phyloP scores from a whole-genome alignment of 2,329 filamentous ascomycete species.

The Colletotrichum sp. region DNA sequence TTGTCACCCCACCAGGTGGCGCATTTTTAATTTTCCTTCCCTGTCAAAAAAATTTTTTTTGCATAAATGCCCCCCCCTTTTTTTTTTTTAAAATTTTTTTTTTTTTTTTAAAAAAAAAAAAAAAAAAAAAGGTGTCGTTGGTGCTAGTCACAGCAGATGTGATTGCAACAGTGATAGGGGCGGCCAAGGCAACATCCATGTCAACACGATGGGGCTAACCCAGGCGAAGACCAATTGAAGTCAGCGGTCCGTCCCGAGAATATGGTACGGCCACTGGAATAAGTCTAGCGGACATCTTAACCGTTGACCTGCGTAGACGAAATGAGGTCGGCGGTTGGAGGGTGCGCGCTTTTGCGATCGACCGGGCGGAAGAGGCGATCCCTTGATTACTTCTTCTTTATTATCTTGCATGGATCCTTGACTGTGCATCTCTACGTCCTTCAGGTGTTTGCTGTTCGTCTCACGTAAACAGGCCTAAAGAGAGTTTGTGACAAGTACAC shows the following conservation, averaged over 20 bases:
- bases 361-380: fast-evolving
- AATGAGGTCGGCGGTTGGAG: neutral
- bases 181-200: neutral
- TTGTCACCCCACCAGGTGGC: too few species aligned
- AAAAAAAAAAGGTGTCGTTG: neutral
- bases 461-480: neutral
- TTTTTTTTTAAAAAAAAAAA: too few species aligned
- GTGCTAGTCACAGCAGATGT: neutral
- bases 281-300: too few species aligned
- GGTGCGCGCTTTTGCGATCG: neutral
- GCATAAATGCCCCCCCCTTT: too few species aligned
- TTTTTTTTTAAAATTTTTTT: too few species aligned
- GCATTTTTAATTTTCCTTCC: too few species aligned
- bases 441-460: neutral
- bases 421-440: fast-evolving
- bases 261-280: neutral
- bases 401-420: neutral
- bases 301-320: neutral
- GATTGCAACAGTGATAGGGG: neutral
- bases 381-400: neutral
- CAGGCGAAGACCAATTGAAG: neutral
- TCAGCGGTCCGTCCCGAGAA: neutral
- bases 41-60: too few species aligned
- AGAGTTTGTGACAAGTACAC: neutral
- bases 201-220: neutral